These are phyloP conservation scores for Pyrus communis DNA, from an alignment of 306 rosid species.

Conservation along the genomic window DNA sequence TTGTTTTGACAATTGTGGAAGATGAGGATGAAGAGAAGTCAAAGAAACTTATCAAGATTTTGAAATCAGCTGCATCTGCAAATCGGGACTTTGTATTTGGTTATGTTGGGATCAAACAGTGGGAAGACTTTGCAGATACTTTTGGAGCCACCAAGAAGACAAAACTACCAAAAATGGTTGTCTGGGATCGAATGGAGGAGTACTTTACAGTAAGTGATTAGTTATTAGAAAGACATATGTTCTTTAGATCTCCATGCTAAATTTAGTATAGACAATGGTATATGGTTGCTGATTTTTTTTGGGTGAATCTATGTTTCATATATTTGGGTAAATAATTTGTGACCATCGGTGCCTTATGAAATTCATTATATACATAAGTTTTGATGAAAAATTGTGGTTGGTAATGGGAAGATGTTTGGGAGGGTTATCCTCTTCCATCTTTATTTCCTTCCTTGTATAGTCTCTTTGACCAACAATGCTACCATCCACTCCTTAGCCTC, in stretches of 20 bases:
- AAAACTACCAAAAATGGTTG: constrained; percentile 68
- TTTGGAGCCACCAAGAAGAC: constrained; percentile 47
- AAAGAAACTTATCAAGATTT: constrained; percentile 54
- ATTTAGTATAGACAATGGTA: constrained; percentile 2
- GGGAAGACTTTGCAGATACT: constrained; percentile 76
- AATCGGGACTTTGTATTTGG: constrained; percentile 86
- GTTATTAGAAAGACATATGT: background rate
- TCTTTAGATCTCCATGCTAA: background rate
- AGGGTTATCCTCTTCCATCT: too few species aligned
- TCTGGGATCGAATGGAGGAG: constrained; percentile 79
- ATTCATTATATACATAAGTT: too few species aligned
- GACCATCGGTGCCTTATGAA: background rate
- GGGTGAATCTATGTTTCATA: background rate
- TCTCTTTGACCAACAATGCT: too few species aligned
- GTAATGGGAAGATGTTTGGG: too few species aligned
- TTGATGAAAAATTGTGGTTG: too few species aligned
- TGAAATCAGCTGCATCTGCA: constrained; percentile 93
- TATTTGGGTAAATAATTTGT: background rate
- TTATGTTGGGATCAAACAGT: constrained; percentile 74
- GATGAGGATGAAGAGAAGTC: constrained; percentile 68
- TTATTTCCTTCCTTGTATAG: too few species aligned
- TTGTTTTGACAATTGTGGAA: constrained; percentile 73
- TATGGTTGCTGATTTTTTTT: constrained; percentile 7
- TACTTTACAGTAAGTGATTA: constrained; percentile 57
- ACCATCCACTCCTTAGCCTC: too few species aligned